Conservation (phyloP, 2,329 filamentous ascomycete species). For the Claviceps humidiphila region DNA sequence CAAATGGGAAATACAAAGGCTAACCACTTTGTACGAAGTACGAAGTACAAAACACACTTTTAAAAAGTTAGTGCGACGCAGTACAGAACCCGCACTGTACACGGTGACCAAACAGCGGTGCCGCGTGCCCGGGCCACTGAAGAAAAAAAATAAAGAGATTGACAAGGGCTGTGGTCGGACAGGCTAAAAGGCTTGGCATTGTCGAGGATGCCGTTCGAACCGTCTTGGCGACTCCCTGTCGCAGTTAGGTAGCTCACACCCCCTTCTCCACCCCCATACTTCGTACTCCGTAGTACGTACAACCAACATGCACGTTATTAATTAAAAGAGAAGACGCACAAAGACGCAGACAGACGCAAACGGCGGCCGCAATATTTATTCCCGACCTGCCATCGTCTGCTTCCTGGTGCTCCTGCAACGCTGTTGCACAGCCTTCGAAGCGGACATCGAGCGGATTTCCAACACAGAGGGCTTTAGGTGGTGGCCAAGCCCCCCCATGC, state of each 20-base stretch:
- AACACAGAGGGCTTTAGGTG: no score
- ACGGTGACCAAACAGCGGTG: not conserved
- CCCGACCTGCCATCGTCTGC: not conserved
- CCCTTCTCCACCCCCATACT: not conserved
- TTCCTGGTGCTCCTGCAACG: no score
- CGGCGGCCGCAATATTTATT: conserved; percentile 4
- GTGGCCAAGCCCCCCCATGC: not conserved
- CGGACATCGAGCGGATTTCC: no score
- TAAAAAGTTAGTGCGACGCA: no score
- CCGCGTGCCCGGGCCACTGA: not conserved
- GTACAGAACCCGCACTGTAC: not conserved
- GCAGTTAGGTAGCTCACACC: conserved; percentile 10
- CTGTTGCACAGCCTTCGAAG: no score
- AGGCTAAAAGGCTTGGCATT: conserved; percentile 11
- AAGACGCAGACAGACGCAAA: not conserved
- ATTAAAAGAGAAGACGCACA: no score
- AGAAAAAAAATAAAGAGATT: not conserved
- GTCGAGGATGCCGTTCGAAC: conserved; percentile 24
- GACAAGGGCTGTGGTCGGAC: not conserved
- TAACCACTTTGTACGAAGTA: no score
- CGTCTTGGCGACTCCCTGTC: conserved; percentile 26
- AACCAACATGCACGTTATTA: no score
- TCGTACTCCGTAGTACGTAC: no score
- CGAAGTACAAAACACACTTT: no score
- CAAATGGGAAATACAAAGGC: no score